Percentiles rank a stretch among this genome's conserved stretches.
Evolutionary conservation across 2,329 filamentous ascomycete genomes (phyloP).

Genomic region (Fonsecaea pedrosoi): DNA sequence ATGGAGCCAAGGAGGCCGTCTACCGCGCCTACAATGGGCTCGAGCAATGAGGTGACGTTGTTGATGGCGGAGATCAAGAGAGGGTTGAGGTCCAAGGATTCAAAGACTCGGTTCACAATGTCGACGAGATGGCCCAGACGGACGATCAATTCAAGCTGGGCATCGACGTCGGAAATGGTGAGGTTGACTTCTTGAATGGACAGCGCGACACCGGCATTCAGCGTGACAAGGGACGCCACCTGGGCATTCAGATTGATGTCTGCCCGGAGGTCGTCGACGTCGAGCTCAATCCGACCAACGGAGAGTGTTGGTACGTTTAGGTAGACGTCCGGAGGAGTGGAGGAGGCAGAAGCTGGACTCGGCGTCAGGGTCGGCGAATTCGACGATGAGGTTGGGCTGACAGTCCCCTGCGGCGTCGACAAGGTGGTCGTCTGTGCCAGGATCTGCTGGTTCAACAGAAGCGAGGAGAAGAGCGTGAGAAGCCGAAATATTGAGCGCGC

Average conservation of each 20-base stretch:
- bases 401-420: neutral
- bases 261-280: constrained; percentile 64
- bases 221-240: constrained; percentile 63
- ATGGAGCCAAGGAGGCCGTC: constrained; percentile 66
- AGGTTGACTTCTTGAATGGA: constrained; percentile 62
- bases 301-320: constrained; percentile 65
- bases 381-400: constrained; percentile 40
- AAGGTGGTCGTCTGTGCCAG: constrained; percentile 8
- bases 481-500: neutral
- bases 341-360: constrained; percentile 40
- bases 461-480: neutral
- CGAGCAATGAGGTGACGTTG: constrained; percentile 60
- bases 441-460: constrained; percentile 4
- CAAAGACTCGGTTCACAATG: constrained; percentile 67
- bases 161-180: constrained; percentile 66
- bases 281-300: constrained; percentile 65
- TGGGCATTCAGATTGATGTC: constrained; percentile 67
- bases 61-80: constrained; percentile 64
- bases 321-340: constrained; percentile 59
- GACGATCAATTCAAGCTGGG: constrained; percentile 65
- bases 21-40: constrained; percentile 62
- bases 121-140: constrained; percentile 66
- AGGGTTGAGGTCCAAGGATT: constrained; percentile 66
- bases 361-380: constrained; percentile 42
- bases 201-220: constrained; percentile 59